Evolutionary conservation across 768 basidiomycete species (phyloP).

Genomic region (Harrya chromipes): DNA sequence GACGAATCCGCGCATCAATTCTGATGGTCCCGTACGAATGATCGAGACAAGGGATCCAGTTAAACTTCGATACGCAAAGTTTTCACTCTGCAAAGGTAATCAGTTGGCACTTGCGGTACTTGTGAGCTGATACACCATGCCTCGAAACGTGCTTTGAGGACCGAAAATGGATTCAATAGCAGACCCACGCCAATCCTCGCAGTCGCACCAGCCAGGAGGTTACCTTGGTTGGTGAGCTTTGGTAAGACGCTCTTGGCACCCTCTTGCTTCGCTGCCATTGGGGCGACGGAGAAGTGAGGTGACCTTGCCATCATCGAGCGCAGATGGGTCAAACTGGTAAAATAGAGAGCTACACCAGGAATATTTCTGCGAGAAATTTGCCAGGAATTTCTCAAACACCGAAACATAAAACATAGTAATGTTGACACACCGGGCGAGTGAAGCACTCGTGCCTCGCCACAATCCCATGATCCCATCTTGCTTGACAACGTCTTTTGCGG

Average conservation of each 20-base stretch:
- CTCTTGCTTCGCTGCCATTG: slow-evolving; percentile 14
- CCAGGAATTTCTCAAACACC: not conserved
- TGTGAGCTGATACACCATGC: slow-evolving; percentile 38
- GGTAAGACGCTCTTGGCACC: slow-evolving; percentile 56
- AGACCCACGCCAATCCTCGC: slow-evolving; percentile 80
- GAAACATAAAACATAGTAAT: not conserved
- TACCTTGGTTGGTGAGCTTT: slow-evolving; percentile 70
- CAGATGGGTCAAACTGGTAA: slow-evolving; percentile 80
- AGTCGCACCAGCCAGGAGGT: slow-evolving; percentile 82
- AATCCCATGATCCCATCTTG: slow-evolving; percentile 67
- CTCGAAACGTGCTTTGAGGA: slow-evolving; percentile 92
- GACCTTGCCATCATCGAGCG: slow-evolving; percentile 73
- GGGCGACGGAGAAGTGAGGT: slow-evolving; percentile 55
- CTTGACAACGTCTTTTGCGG: slow-evolving; percentile 54
- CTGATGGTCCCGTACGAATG: slow-evolving; percentile 68
- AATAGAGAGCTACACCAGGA: slow-evolving; percentile 90
- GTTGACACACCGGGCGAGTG: slow-evolving; percentile 58
- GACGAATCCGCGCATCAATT: slow-evolving; percentile 80
- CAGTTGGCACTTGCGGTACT: not conserved
- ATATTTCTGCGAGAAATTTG: slow-evolving; percentile 60
- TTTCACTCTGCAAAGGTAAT: slow-evolving; percentile 56
- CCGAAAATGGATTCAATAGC: slow-evolving; percentile 83
- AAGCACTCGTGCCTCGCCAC: slow-evolving; percentile 87
- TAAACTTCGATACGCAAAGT: slow-evolving; percentile 68
- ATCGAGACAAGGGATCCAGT: slow-evolving; percentile 57